A percentile compares a stretch with the other conserved stretches of the same genome.
phyloP scores from a whole-genome alignment of 2,329 filamentous ascomycete species.

The Claviceps sp. region DNA sequence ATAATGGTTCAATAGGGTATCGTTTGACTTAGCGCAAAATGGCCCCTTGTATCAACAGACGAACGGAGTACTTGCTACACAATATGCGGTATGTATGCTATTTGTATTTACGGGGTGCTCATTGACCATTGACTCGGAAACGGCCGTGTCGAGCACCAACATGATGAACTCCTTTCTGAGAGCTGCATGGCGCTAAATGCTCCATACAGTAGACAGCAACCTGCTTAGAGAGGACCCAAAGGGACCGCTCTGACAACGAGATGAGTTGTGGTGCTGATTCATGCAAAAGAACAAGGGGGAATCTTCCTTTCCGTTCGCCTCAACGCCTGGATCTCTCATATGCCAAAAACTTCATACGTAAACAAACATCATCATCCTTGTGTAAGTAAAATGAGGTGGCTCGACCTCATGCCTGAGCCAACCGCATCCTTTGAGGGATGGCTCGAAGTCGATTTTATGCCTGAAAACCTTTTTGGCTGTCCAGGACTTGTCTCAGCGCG shows the following conservation, averaged over 20 bases:
- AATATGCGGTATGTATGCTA: too few relatives aligned
- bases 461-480: neutral
- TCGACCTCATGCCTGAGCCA: neutral
- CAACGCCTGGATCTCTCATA: slow-evolving; percentile 11
- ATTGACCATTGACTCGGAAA: too few relatives aligned
- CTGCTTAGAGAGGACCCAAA: neutral
- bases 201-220: too few relatives aligned
- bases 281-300: slow-evolving; percentile 10
- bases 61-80: too few relatives aligned
- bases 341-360: slow-evolving; percentile 5
- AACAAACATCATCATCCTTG: neutral
- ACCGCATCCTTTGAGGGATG: neutral
- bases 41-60: too few relatives aligned
- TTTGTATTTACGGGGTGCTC: too few relatives aligned
- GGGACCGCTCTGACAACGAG: neutral
- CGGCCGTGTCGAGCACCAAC: too few relatives aligned
- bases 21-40: too few relatives aligned
- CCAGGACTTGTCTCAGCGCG: neutral
- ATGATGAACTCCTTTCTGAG: too few relatives aligned
- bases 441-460: neutral
- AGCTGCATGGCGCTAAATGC: too few relatives aligned
- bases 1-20: too few relatives aligned
- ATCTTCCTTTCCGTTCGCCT: slow-evolving; percentile 12
- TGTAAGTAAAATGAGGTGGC: neutral
- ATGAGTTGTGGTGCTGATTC: neutral